A percentile compares a stretch with the other conserved stretches of the same genome.
Conservation (phyloP, 345 rosid species). For the Eucalyptus camaldulensis region DNA sequence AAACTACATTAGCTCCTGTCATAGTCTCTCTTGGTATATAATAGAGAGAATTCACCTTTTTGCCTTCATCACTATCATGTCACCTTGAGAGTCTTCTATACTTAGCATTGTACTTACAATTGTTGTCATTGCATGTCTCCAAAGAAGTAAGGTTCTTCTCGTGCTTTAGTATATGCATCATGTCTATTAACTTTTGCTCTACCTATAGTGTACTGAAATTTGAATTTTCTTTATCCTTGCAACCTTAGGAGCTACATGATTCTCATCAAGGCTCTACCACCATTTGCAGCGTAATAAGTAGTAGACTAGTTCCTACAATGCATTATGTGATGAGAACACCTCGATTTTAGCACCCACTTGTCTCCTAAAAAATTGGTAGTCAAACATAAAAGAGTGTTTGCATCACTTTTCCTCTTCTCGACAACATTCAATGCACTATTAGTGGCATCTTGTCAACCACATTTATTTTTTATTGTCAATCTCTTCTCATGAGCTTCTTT, state of each 20-base stretch:
- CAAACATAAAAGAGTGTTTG: neutral
- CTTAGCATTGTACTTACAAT: neutral
- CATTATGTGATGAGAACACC: neutral
- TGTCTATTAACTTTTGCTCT: neutral
- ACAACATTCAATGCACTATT: neutral
- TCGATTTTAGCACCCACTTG: neutral
- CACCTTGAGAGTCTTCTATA: neutral
- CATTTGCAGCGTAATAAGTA: neutral
- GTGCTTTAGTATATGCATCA: neutral
- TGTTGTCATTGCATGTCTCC: neutral
- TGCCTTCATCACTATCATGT: neutral
- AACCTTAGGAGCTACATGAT: neutral
- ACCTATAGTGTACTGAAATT: neutral
- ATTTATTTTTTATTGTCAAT: neutral
- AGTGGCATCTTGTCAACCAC: neutral
- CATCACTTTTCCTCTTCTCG: neutral
- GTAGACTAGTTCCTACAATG: neutral
- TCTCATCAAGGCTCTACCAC: neutral
- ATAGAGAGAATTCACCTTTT: neutral
- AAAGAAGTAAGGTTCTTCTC: neutral
- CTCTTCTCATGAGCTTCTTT: neutral
- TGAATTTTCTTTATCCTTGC: neutral
- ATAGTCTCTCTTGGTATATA: neutral
- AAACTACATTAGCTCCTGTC: neutral
- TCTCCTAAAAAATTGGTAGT: neutral